phyloP scores from a whole-genome alignment of 2,329 filamentous ascomycete species.

The Neofusicoccum ribis region DNA sequence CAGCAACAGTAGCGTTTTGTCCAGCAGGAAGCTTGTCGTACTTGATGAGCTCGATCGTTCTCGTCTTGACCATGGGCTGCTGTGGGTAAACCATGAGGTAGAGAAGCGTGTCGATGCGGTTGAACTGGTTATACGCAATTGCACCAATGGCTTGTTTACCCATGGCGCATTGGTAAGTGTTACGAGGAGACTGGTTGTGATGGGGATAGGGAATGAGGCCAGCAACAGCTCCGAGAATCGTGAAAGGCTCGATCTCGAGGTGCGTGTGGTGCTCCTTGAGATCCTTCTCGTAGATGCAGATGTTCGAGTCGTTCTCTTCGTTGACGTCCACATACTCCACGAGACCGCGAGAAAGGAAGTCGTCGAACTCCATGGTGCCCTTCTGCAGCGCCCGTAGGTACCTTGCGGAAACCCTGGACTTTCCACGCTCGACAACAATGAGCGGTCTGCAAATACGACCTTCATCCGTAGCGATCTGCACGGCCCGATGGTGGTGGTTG shows the following conservation, averaged over 20 bases:
- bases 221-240: conserved; percentile 90
- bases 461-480: conserved; percentile 96
- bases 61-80: conserved; percentile 93
- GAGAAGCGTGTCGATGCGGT: conserved; percentile 91
- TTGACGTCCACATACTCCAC: conserved; percentile 98
- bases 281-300: conserved; percentile 84
- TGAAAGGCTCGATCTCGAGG: conserved; percentile 97
- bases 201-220: conserved; percentile 97
- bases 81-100: conserved; percentile 98
- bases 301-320: conserved; percentile 94
- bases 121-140: conserved; percentile 97
- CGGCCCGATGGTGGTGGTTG: conserved; percentile 86
- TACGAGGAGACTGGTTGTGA: conserved; percentile 97
- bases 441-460: conserved; percentile 94
- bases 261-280: conserved; percentile 85
- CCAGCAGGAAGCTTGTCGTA: conserved; percentile 97
- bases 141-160: conserved; percentile 99
- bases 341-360: conserved; percentile 84
- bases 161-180: conserved; percentile 99
- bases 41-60: conserved; percentile 93
- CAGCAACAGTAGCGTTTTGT: conserved; percentile 94
- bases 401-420: conserved; percentile 74
- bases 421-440: conserved; percentile 88
- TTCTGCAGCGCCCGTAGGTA: conserved; percentile 81
- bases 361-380: conserved; percentile 86